A percentile compares a stretch with the other conserved stretches of the same genome.
These are phyloP conservation scores for Articulospora tetracladia DNA, from an alignment of 495 filamentous ascomycete species.

Conservation along the genomic window DNA sequence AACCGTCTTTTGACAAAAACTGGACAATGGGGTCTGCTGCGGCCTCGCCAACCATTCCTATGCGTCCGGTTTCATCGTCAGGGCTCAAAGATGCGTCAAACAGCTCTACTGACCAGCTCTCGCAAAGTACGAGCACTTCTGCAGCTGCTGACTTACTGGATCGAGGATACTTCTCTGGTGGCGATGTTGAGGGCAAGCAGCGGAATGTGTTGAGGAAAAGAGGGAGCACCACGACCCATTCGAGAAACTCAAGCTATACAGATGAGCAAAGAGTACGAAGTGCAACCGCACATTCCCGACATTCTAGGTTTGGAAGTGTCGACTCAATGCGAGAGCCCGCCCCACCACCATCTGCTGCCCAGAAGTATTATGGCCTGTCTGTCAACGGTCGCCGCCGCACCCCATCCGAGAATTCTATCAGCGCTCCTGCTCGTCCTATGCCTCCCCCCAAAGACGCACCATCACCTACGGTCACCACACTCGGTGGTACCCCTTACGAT, in stretches of 20 bases:
- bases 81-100: slow-evolving; percentile 34
- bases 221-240: slow-evolving; percentile 45
- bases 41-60: slow-evolving; percentile 13
- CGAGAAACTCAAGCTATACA: slow-evolving; percentile 65
- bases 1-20: slow-evolving; percentile 81
- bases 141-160: slow-evolving; percentile 59
- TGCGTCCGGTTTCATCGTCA: slow-evolving; percentile 43
- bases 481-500: slow-evolving; percentile 53
- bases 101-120: slow-evolving; percentile 30
- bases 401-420: slow-evolving; percentile 43
- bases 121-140: slow-evolving; percentile 12
- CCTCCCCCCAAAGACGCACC: slow-evolving; percentile 33
- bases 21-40: slow-evolving; percentile 76
- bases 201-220: slow-evolving; percentile 82
- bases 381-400: slow-evolving; percentile 39
- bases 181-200: slow-evolving; percentile 70
- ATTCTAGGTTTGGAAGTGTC: slow-evolving; percentile 75
- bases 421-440: slow-evolving; percentile 40
- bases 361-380: slow-evolving; percentile 60
- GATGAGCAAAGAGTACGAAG: slow-evolving; percentile 63
- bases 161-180: slow-evolving; percentile 90
- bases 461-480: slow-evolving; percentile 61
- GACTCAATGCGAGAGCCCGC: slow-evolving; percentile 48
- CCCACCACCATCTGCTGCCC: slow-evolving; percentile 38
- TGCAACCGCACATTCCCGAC: slow-evolving; percentile 58